A percentile compares a stretch with the other conserved stretches of the same genome.
Evolutionary conservation across 2,329 filamentous ascomycete species (phyloP).

Genomic region (Cercospora nicotianae): DNA sequence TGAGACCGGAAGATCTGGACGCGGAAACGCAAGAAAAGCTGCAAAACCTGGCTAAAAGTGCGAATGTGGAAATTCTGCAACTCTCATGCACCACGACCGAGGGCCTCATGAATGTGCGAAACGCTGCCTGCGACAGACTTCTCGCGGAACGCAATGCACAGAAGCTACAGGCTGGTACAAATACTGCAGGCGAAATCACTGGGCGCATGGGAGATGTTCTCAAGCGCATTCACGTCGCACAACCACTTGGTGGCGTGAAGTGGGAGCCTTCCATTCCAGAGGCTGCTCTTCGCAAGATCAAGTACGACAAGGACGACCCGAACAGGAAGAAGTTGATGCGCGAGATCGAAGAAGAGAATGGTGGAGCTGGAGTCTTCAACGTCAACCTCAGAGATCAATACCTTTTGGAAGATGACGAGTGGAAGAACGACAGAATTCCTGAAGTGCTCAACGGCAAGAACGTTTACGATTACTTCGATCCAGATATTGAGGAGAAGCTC

Average conservation of each 20-base stretch:
- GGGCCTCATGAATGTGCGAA: conserved; percentile 92
- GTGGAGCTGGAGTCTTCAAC: conserved; percentile 93
- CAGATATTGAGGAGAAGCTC: conserved; percentile 92
- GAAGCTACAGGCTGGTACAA: conserved; percentile 88
- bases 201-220: conserved; percentile 88
- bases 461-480: conserved; percentile 94
- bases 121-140: conserved; percentile 87
- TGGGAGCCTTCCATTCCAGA: conserved; percentile 79
- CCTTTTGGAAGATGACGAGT: conserved; percentile 80
- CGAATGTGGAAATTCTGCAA: conserved; percentile 89
- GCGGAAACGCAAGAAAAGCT: conserved; percentile 74
- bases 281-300: conserved; percentile 73
- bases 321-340: conserved; percentile 76
- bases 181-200: conserved; percentile 70
- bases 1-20: conserved; percentile 82
- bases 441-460: conserved; percentile 96
- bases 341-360: conserved; percentile 87
- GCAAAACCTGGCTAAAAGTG: conserved; percentile 76
- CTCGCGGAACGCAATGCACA: conserved; percentile 91
- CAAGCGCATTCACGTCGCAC: conserved; percentile 93
- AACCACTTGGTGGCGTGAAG: conserved; percentile 77
- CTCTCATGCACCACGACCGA: conserved; percentile 94
- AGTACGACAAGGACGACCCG: conserved; percentile 89
- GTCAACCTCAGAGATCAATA: conserved; percentile 88
- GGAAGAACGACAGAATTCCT: conserved; percentile 95